Evolutionary conservation across 257 asterid genomes (phyloP), one percentile per base, ranked within the genome.

Genomic region (Jasminum sambac): DNA sequence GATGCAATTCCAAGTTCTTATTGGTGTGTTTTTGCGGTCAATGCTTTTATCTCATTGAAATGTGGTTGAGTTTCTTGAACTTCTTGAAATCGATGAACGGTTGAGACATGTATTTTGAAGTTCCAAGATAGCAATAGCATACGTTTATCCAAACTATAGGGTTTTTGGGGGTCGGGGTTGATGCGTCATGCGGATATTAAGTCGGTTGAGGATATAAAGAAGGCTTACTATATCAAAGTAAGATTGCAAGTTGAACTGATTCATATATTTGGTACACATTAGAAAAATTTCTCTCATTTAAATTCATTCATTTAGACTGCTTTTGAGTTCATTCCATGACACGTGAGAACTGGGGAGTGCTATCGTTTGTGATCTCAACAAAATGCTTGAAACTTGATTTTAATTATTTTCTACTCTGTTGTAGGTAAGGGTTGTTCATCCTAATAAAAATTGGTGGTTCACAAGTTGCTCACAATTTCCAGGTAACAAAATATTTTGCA

Each of bases 381-480:
- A 63, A 65, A 50, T 65, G 13, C 46, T 42, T 52, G 59, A 23
- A 58, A n/a, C 17, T 60, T 68, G 30, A 64, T 44, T 41, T 30
- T 30, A 17, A 19, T 75, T 62, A 1, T 30, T 30, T 30, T 4
- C 2, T 30, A 30, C 36, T 30, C 2, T 30, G 2, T 1, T 65
- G 63, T 74, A 90, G 96, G 96, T 96, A 72, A 91, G 89, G 80
- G 72, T 76, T 52, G 89, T 85, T 37, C 98, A 91, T 72, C 96
- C 98, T 40, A 96, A 91, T 86, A 91, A 88, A 83, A 84, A 82
- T 41, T 43, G 86, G 89, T 71, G 96, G 89, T 78, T 91, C 94
- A 23, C 74, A 83, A 73, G 91, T 96, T 70, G 98, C 98, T 75
- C 84, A 70, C 26, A 85, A 88, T 78, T 91, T 91, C 83, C 92